Evolutionary conservation across 495 filamentous ascomycete genomes (phyloP), one percentile per base, ranked within the genome.

Genomic region (Bryoglossum gracile): DNA sequence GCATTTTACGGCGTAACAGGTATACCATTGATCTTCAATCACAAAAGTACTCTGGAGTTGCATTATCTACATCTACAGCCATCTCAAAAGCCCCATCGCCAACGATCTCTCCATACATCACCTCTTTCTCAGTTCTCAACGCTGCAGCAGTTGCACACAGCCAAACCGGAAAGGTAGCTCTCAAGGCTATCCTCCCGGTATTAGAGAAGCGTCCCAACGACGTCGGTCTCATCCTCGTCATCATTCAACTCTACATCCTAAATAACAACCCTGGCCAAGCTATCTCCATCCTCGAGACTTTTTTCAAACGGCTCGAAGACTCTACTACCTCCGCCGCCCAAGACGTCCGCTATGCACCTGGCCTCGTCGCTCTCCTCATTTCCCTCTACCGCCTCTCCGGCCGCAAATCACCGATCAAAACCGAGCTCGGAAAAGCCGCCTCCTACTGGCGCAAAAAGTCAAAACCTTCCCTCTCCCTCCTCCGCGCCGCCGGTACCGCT

Each of bases 201-300:
- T 69, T 94, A 8, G 83, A 87, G 51, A 78, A 78, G 45, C 73
- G 85, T 18, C 88, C 89, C 0, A 79, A 78, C 50, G 90, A 99
- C 59, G 68, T 96, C 23, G 94, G 92, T 6, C 71, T 97, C 2
- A 69, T 87, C 8, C 69, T 97, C 33, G 91, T 87, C 10, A 78
- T 88, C 14, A 77, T 91, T 5, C 89, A 97, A 61, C 77, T 96
- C 30, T 90, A 94, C 57, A 69, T 95, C 13, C 71, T 77, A 35
- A 74, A 70, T 30, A 78, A 84, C 24, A 95, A 95, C 61, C 78
- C 80, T 42, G 81, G 75, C 16, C 80, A 83, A 3, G 92, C 94
- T 2, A 81, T 89, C 45, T 71, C 69, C 35, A 73, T 87, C 4
- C 69, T 99, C 14, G 87, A 94, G 57, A 68, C 74, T 10, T 85